A percentile compares a stretch with the other conserved stretches of the same genome.
Evolutionary conservation across 1,284 basidiomycete species (phyloP).

Genomic region (Neonothopanus nambi): DNA sequence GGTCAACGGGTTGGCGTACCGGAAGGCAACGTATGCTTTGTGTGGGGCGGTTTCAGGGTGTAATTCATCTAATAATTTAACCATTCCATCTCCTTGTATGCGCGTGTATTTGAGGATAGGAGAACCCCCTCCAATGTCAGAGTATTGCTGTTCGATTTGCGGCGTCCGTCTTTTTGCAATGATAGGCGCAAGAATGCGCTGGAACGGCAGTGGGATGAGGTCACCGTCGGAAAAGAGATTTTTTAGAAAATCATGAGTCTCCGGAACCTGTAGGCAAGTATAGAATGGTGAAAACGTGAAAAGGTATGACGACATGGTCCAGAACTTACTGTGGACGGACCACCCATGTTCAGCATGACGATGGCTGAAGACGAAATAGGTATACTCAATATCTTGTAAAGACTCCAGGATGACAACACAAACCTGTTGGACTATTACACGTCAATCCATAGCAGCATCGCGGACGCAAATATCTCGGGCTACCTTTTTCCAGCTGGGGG

Average conservation of each 20-base stretch:
- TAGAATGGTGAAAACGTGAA: not conserved
- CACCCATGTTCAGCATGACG: conserved; percentile 99
- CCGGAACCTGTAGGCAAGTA: conserved; percentile 58
- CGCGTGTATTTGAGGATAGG: conserved; percentile 95
- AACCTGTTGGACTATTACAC: conserved; percentile 62
- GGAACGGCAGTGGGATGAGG: conserved; percentile 95
- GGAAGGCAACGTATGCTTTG: conserved; percentile 94
- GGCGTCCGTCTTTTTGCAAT: conserved; percentile 94
- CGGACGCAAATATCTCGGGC: conserved; percentile 13
- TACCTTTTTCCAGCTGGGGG: conserved; percentile 37
- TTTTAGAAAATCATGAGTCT: conserved; percentile 89
- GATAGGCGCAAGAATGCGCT: conserved; percentile 82
- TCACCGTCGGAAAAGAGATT: conserved; percentile 95
- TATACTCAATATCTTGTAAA: conserved; percentile 11
- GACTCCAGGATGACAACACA: conserved; percentile 23
- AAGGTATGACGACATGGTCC: not conserved
- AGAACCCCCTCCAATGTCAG: conserved; percentile 94
- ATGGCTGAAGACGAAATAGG: conserved; percentile 55
- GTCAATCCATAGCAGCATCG: not conserved
- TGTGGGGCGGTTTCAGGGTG: conserved; percentile 93
- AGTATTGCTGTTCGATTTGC: conserved; percentile 93
- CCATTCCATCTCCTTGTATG: conserved; percentile 91
- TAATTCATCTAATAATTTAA: conserved; percentile 87
- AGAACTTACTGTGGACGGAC: conserved; percentile 80
- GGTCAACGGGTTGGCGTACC: conserved; percentile 90